A percentile compares a stretch with the other conserved stretches of the same genome.
Conservation (phyloP, 139 green algal genomes). For the Chlorokybus atmophyticus region DNA sequence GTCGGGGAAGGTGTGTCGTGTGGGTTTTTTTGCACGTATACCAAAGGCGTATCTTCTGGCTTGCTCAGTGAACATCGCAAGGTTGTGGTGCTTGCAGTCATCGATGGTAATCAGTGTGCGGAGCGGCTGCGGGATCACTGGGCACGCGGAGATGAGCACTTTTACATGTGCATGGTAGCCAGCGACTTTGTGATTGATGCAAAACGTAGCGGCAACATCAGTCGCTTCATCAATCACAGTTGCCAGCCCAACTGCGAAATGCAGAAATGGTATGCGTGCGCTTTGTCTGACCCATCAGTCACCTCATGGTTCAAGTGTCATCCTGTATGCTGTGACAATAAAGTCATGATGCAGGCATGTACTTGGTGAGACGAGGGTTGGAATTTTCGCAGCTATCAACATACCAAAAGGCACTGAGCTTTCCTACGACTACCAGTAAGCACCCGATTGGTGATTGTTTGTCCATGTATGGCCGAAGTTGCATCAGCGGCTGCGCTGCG, state of each 20-base stretch:
- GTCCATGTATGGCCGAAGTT: too few relatives aligned
- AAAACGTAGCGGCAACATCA: constrained; percentile 65
- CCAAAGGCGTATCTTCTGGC: too few relatives aligned
- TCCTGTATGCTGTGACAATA: not conserved
- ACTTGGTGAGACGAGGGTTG: constrained; percentile 82
- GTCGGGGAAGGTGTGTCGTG: too few relatives aligned
- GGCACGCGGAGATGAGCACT: too few relatives aligned
- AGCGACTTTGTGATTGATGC: constrained; percentile 85
- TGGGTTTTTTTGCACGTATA: too few relatives aligned
- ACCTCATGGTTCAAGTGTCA: not conserved
- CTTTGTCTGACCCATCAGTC: not conserved
- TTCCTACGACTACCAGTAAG: constrained; percentile 98
- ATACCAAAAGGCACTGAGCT: constrained; percentile 65
- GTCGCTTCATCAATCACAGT: constrained; percentile 95
- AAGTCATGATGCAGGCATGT: constrained; percentile 37
- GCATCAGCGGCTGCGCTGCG: too few relatives aligned
- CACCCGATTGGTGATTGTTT: too few relatives aligned
- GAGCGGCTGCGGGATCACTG: too few relatives aligned
- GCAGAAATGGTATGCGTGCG: constrained; percentile 76
- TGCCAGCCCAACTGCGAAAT: constrained; percentile 97
- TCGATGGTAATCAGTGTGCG: too few relatives aligned
- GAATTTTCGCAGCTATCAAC: constrained; percentile 62
- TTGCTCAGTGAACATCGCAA: too few relatives aligned
- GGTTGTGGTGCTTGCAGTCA: too few relatives aligned
- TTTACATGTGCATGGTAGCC: constrained; percentile 93